A percentile compares a stretch with the other conserved stretches of the same genome.
These are phyloP conservation scores for Aureobasidium musti DNA, from an alignment of 2,329 filamentous ascomycete genomes.

Conservation along the genomic window DNA sequence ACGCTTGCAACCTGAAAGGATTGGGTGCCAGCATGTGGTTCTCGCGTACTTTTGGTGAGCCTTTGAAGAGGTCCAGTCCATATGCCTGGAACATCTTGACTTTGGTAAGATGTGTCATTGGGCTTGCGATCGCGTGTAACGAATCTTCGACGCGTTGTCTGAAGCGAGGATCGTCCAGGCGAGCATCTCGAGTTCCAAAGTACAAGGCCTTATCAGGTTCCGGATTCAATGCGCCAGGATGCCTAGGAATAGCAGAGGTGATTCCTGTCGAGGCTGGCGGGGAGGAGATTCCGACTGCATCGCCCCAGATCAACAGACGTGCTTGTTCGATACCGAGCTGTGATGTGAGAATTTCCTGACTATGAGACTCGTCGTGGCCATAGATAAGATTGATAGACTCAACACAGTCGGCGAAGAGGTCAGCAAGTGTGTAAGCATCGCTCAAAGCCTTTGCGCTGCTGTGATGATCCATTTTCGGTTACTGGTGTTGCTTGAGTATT, in stretches of 20 bases:
- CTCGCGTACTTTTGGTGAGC: slow-evolving; percentile 48
- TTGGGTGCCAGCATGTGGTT: slow-evolving; percentile 34
- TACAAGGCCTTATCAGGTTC: slow-evolving; percentile 50
- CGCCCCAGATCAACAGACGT: slow-evolving; percentile 52
- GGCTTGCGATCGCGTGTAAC: slow-evolving; percentile 50
- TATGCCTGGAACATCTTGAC: slow-evolving; percentile 51
- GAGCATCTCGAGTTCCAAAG: slow-evolving; percentile 47
- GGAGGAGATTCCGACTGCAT: slow-evolving; percentile 50
- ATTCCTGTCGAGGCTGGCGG: slow-evolving; percentile 47
- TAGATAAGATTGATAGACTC: slow-evolving; percentile 52
- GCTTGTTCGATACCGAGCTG: slow-evolving; percentile 52
- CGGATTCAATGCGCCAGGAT: slow-evolving; percentile 49
- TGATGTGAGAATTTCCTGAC: slow-evolving; percentile 48
- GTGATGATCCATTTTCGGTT: neutral
- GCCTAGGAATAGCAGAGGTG: slow-evolving; percentile 48
- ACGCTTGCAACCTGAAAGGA: slow-evolving; percentile 45
- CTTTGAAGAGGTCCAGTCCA: slow-evolving; percentile 43
- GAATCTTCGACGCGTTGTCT: slow-evolving; percentile 46
- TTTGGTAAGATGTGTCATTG: slow-evolving; percentile 44
- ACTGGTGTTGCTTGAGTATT: neutral
- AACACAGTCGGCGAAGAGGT: slow-evolving; percentile 51
- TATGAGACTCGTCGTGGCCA: slow-evolving; percentile 47
- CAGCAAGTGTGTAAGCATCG: slow-evolving; percentile 48
- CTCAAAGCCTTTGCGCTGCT: slow-evolving; percentile 37
- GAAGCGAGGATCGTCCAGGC: slow-evolving; percentile 46